Base-by-base conservation (phyloP, 2,329 filamentous ascomycete species). In the Pestalotiopsis sp. region DNA sequence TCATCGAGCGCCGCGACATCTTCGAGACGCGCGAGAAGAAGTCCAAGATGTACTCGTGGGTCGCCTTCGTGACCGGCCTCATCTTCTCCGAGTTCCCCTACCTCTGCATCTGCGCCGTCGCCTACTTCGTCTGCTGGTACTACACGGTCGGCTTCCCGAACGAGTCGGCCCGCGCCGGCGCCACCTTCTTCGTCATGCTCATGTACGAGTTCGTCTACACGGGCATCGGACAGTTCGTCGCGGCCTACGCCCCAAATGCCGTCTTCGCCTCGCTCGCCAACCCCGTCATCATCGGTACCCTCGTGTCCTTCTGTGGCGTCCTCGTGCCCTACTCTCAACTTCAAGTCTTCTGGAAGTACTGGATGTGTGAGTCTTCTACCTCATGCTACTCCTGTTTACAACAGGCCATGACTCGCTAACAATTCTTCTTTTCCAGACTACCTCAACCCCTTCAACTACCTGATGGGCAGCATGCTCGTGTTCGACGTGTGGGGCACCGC, bases 271-370 rank as follows among this genome's bases (percentile, higher is more conserved):
- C 86, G 0, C 80, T 90, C 4, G 82, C 84, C 69, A 89, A 89
- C 70, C 87, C 87, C 0, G 74, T 90, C 0, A 65, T 89, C 11
- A 78, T 90, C 66, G 82, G 84, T 74, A 76, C 88, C 55, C 81
- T 93, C 2, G 84, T 93, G 9, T 87, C 86, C 1, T 94, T 94
- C 81, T 94, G 91, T 72, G 92, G 92, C 70, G 90, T 94, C 3
- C 82, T 93, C 4, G 91, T 94, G 0, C 91, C 91, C 0, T 92
- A 90, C 70, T 73, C 73, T 0, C 83, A 85, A 30, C 83, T 94
- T 24, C 86, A 88, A 9, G 72, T 77, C 0, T 94, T 94, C 78
- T 94, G 92, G 92, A 80, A 82, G 26, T 85, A 85, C 70, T 92
- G 89, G 88, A 85, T 91, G 4, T 89, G 89, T 52, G 22, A 52